Base-by-base conservation (phyloP, 768 basidiomycete genomes). In the Rickenella mellea region DNA sequence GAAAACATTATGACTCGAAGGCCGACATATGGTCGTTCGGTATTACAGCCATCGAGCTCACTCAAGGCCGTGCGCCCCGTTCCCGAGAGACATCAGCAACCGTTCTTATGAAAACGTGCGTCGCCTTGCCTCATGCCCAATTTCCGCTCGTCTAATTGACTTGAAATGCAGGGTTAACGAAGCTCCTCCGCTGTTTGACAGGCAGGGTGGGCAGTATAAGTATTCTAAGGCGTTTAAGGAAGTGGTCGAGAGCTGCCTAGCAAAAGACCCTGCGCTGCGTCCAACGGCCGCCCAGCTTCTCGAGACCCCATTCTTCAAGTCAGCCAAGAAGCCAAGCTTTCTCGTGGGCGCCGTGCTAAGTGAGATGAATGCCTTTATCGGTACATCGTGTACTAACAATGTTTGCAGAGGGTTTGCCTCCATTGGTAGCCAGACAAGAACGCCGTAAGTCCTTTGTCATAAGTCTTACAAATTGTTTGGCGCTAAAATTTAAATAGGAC, bases 11-110 rank as follows among this genome's bases (percentile, higher is more conserved):
- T 57, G 90, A 93, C 55, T 73, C 79, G 10, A 75, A 80, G 48
- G 89, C 89, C 15, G 93, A 97, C 55, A 92, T 97, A 44, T 97
- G 92, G 91, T 91, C 87, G 44, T 86, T 96, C 57, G 93, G 89
- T 10, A 92, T 97, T 45, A 94, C 91, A n/a, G 84, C 91, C 12
- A 64, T 96, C 35, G 93, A 96, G 58, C 69, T 97, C 25, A 73
- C 87, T 0, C 81, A 88, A 53, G 93, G 93, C 0, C 76, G 82
- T 5, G 87, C 91, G 1, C 93, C 93, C n/a, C 68, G 79, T 44
- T 84, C 83, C 12, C 73, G 81, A 48, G 82, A 86, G 52, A 69
- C 80, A 6, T 74, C 89, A 1, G 76, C 83, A 41, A 67, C 69
- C 40, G 83, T 91, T 6, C 68, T 96, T 15, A 63, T 88, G 33